A percentile compares a stretch with the other conserved stretches of the same genome.
Conservation (phyloP, 176 grass and related monocot genomes). For the Aegilops speltoides region DNA sequence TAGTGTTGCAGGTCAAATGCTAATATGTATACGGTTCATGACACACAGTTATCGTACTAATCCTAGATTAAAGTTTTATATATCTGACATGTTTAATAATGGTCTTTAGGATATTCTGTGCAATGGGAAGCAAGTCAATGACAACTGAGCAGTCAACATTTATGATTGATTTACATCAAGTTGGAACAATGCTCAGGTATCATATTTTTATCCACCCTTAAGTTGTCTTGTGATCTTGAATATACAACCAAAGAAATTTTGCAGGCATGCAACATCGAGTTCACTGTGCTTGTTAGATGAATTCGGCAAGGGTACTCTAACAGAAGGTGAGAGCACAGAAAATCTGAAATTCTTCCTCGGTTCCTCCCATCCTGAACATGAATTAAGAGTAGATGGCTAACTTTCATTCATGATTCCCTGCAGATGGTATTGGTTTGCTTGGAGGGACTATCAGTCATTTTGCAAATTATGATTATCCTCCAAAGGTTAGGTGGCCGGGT, state of each 20-base stretch:
- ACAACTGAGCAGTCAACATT: conserved; percentile 92
- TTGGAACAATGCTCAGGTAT: conserved; percentile 97
- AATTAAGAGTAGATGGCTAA: conserved; percentile 3
- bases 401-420: conserved; percentile 23
- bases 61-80: not conserved
- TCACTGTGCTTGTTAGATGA: conserved; percentile 95
- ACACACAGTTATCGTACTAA: not conserved
- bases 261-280: conserved; percentile 81
- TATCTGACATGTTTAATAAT: conserved; percentile 27
- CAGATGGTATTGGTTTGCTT: conserved; percentile 98
- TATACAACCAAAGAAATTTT: conserved; percentile 25
- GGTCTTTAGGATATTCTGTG: conserved; percentile 85
- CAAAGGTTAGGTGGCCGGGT: conserved; percentile 61
- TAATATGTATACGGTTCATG: not conserved
- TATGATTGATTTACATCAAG: conserved; percentile 99
- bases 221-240: conserved; percentile 18
- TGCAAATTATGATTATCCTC: conserved; percentile 62
- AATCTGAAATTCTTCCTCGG: not conserved
- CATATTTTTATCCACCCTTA: conserved; percentile 16
- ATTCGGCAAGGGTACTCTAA: conserved; percentile 96
- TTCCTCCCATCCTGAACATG: conserved; percentile 6
- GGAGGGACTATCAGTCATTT: conserved; percentile 88
- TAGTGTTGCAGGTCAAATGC: conserved; percentile 10
- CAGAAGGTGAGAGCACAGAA: conserved; percentile 59
- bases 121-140: conserved; percentile 88